Evolutionary conservation across 139 green algal species (phyloP).

Genomic region (Tetradesmus obliquus): DNA sequence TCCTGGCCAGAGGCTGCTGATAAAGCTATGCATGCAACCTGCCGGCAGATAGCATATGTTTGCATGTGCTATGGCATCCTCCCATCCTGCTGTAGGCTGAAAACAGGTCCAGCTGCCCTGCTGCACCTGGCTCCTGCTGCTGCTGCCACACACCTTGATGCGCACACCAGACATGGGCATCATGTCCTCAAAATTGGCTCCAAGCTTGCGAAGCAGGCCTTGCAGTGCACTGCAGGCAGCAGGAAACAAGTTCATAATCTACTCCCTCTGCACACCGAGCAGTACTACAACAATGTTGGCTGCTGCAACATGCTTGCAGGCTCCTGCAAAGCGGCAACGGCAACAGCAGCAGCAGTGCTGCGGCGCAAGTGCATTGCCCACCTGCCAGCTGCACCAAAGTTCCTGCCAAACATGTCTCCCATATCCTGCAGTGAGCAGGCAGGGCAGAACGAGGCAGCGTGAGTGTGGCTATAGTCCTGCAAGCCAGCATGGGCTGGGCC

Average conservation of each 20-base stretch:
- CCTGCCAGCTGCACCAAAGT: constrained; percentile 56
- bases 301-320: not conserved
- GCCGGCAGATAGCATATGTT: not conserved
- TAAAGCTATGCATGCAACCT: not conserved
- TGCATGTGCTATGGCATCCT: not conserved
- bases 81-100: not conserved
- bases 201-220: constrained; percentile 87
- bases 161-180: constrained; percentile 63
- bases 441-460: constrained; percentile 1
- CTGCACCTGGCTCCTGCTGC: not conserved
- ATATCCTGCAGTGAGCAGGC: constrained; percentile 15
- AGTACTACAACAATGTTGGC: not conserved
- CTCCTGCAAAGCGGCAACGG: not conserved
- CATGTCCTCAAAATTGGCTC: constrained; percentile 88
- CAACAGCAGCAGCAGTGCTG: not conserved
- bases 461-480: not conserved
- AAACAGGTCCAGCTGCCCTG: not conserved
- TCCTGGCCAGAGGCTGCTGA: not conserved
- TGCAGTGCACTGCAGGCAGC: constrained; percentile 75
- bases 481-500: not conserved
- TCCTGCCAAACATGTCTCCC: constrained; percentile 54
- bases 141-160: constrained; percentile 66
- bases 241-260: not conserved
- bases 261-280: not conserved
- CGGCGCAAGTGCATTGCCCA: constrained; percentile 5